Conservation (phyloP, 2,329 filamentous ascomycete genomes). For the Aspergillus piperis region DNA sequence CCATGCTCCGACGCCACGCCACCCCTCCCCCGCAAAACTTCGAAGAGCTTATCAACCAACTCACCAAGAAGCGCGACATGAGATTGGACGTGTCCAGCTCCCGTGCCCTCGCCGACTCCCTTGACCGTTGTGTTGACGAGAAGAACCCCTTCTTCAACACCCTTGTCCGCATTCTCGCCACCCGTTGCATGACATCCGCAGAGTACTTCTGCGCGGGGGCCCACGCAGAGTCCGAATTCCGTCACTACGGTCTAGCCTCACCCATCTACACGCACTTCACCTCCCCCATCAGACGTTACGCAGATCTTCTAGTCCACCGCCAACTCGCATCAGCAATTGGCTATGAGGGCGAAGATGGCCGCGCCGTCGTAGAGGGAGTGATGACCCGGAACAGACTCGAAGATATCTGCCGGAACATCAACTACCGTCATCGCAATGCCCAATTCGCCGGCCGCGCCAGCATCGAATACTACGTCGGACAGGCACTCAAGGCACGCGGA, state of each 20-base stretch:
- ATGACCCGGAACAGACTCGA: conserved; percentile 84
- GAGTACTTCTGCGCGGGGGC: conserved; percentile 97
- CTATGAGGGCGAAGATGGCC: conserved; percentile 62
- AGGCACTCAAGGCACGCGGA: conserved; percentile 78
- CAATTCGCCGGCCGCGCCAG: conserved; percentile 92
- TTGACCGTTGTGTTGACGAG: conserved; percentile 79
- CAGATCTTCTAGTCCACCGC: conserved; percentile 90
- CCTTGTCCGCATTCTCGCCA: conserved; percentile 93
- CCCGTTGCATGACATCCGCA: conserved; percentile 97
- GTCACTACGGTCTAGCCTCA: conserved; percentile 92
- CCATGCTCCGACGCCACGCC: conserved; percentile 86
- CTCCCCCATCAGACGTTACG: conserved; percentile 93
- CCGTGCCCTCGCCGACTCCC: conserved; percentile 87
- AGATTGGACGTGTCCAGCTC: conserved; percentile 83
- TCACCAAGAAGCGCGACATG: conserved; percentile 80
- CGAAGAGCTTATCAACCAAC: conserved; percentile 86
- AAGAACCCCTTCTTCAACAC: conserved; percentile 97
- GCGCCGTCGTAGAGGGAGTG: conserved; percentile 75
- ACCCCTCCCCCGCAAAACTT: conserved; percentile 95
- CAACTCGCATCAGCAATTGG: conserved; percentile 94
- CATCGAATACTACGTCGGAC: conserved; percentile 97
- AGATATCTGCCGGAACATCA: conserved; percentile 97
- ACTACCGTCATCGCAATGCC: conserved; percentile 93
- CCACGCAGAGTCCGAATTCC: conserved; percentile 89
- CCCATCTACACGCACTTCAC: conserved; percentile 99